Evolutionary conservation across 768 basidiomycete genomes (phyloP).

Genomic region (Leccinum subgranulosum): DNA sequence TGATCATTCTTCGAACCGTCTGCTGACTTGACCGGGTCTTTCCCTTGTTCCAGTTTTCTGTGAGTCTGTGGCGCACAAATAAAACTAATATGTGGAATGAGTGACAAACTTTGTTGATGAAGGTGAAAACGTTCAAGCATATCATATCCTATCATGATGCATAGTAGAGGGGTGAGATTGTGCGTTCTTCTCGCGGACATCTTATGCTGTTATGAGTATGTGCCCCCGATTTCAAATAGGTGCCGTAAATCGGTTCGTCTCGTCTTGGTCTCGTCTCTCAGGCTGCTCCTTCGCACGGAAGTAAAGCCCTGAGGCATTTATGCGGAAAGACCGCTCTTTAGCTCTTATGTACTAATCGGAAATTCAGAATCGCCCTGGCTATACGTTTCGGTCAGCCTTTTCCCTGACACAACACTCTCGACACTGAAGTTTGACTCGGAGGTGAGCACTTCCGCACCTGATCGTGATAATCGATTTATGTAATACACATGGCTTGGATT

Average conservation of each 20-base stretch:
- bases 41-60: too few relatives aligned
- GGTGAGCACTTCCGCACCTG: not conserved
- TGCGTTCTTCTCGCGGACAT: not conserved
- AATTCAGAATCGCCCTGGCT: not conserved
- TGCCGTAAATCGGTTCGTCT: not conserved
- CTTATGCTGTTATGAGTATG: not conserved
- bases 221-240: not conserved
- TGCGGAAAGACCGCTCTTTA: not conserved
- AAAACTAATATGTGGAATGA: too few relatives aligned
- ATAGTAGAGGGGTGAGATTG: too few relatives aligned
- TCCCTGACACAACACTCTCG: not conserved
- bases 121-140: not conserved
- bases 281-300: not conserved
- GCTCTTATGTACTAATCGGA: not conserved
- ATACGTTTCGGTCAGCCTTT: not conserved
- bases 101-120: too few relatives aligned
- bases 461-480: not conserved
- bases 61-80: too few relatives aligned
- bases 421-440: not conserved
- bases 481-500: not conserved
- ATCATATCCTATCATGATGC: too few relatives aligned
- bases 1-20: not conserved
- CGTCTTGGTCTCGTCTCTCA: too few relatives aligned
- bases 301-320: not conserved
- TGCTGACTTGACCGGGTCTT: too few relatives aligned